A percentile compares a stretch with the other conserved stretches of the same genome.
Evolutionary conservation across 768 basidiomycete species (phyloP).

Genomic region (Hypholoma fasciculare): DNA sequence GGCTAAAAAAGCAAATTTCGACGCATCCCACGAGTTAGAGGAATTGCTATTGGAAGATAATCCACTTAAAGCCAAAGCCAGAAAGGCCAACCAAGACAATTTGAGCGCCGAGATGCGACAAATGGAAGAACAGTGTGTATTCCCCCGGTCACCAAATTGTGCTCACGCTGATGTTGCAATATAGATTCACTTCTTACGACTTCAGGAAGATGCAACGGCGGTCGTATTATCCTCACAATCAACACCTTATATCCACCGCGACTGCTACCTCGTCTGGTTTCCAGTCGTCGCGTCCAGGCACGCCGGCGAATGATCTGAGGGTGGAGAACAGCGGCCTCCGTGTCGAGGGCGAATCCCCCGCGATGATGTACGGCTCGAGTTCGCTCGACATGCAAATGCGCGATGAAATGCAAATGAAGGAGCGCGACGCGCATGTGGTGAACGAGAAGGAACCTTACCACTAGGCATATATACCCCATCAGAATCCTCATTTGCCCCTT

Average conservation of each 20-base stretch:
- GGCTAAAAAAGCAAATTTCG: conserved; percentile 99
- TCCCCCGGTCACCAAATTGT: conserved; percentile 6
- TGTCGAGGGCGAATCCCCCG: conserved; percentile 22
- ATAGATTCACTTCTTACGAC: conserved; percentile 89
- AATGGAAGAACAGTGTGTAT: conserved; percentile 93
- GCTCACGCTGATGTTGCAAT: neutral
- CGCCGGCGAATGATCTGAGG: conserved; percentile 57
- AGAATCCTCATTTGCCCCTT: neutral
- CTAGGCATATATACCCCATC: conserved; percentile 28
- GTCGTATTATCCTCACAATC: conserved; percentile 88
- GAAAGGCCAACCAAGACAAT: conserved; percentile 88
- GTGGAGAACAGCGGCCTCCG: conserved; percentile 33
- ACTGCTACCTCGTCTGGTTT: conserved; percentile 74
- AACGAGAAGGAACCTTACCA: conserved; percentile 51
- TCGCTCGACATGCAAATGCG: conserved; percentile 42
- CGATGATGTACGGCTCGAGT: conserved; percentile 37
- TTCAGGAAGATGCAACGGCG: conserved; percentile 90
- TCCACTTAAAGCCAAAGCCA: conserved; percentile 90
- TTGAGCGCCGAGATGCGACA: conserved; percentile 91
- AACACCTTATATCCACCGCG: conserved; percentile 69
- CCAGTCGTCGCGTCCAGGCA: conserved; percentile 72
- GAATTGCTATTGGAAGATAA: conserved; percentile 96
- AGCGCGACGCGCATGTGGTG: conserved; percentile 38
- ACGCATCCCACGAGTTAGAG: conserved; percentile 97
- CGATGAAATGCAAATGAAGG: conserved; percentile 28